Percentiles rank a stretch among this genome's conserved stretches.
Conservation (phyloP, 2,329 filamentous ascomycete species). For the Cytospora piceae region DNA sequence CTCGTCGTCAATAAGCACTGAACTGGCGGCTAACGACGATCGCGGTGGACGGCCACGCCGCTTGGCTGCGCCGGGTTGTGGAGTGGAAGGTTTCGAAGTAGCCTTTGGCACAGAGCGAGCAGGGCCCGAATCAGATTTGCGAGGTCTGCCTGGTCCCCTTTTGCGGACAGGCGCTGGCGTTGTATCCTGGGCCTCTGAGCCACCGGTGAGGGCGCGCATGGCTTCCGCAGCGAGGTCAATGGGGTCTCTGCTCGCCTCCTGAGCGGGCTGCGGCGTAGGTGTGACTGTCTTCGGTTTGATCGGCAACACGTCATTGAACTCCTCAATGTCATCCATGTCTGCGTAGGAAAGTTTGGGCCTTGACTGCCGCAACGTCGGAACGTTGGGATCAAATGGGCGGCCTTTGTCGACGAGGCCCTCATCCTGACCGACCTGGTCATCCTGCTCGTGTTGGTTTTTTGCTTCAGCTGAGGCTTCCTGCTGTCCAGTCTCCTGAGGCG, state of each 20-base stretch:
- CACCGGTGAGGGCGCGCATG: conserved; percentile 37
- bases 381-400: conserved; percentile 47
- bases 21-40: conserved; percentile 28
- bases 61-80: conserved; percentile 28
- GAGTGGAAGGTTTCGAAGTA: conserved; percentile 20
- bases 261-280: conserved; percentile 15
- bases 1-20: conserved; percentile 25
- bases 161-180: conserved; percentile 10
- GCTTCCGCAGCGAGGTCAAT: conserved; percentile 39
- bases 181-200: neutral
- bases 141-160: conserved; percentile 39
- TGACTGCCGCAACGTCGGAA: conserved; percentile 55
- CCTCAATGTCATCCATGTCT: conserved; percentile 51
- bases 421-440: neutral
- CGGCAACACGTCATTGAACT: conserved; percentile 46
- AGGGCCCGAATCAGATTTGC: conserved; percentile 32
- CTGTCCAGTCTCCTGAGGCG: conserved; percentile 18
- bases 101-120: conserved; percentile 23
- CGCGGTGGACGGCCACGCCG: conserved; percentile 30
- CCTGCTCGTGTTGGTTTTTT: conserved; percentile 18
- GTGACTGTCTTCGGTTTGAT: conserved; percentile 28
- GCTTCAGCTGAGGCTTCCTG: conserved; percentile 19
- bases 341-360: conserved; percentile 56
- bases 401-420: conserved; percentile 28
- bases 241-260: conserved; percentile 36